phyloP scores from a whole-genome alignment of 2,329 filamentous ascomycete genomes.

The Fusarium equiseti region DNA sequence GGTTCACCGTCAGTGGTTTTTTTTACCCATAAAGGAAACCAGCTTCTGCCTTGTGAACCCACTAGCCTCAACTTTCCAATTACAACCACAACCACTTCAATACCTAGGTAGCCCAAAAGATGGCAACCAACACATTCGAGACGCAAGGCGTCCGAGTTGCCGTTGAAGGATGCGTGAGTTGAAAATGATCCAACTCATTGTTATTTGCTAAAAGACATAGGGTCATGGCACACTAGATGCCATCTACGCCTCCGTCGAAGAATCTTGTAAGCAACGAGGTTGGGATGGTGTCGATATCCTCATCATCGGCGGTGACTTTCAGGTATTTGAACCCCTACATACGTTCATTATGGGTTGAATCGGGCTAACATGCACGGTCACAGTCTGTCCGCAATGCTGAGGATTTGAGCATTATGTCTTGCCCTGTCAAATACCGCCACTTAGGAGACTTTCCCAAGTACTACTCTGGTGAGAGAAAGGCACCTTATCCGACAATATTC shows the following conservation, averaged over 20 bases:
- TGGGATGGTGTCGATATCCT: constrained; percentile 89
- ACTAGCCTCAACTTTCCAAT: constrained; percentile 34
- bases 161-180: constrained; percentile 84
- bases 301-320: constrained; percentile 97
- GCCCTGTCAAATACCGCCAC: constrained; percentile 86
- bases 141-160: constrained; percentile 76
- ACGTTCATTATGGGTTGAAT: neutral
- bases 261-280: constrained; percentile 74
- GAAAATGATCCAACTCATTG: too few relatives aligned
- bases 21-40: constrained; percentile 12
- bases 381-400: constrained; percentile 88
- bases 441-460: constrained; percentile 96
- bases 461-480: constrained; percentile 81
- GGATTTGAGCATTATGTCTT: constrained; percentile 89
- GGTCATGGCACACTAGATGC: constrained; percentile 92
- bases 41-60: constrained; percentile 26
- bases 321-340: constrained; percentile 62
- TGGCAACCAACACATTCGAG: constrained; percentile 52
- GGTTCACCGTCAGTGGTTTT: constrained; percentile 4
- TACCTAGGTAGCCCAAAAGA: constrained; percentile 27
- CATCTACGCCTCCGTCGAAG: constrained; percentile 84
- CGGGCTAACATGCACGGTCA: constrained; percentile 20
- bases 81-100: constrained; percentile 17
- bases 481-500: constrained; percentile 92
- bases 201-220: constrained; percentile 58